phyloP scores from a whole-genome alignment of 2,329 filamentous ascomycete species.

The Juglanconis oblonga region DNA sequence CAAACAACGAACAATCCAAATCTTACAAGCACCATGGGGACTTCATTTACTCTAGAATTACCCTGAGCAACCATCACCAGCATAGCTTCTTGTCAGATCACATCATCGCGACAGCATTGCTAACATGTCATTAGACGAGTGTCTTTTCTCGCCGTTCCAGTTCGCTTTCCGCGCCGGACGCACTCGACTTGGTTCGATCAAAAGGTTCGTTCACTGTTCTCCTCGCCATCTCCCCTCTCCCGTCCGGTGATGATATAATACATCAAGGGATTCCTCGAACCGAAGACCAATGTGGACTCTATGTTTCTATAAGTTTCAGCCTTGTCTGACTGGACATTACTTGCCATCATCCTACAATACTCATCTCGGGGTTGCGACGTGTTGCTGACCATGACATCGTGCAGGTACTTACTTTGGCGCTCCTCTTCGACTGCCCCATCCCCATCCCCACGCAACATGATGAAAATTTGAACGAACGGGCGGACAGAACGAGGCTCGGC shows the following conservation, averaged over 20 bases:
- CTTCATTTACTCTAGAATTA: slow-evolving; percentile 48
- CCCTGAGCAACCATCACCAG: slow-evolving; percentile 47
- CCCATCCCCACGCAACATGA: slow-evolving; percentile 41
- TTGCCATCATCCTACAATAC: slow-evolving; percentile 20
- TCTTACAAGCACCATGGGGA: slow-evolving; percentile 59
- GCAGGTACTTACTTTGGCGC: slow-evolving; percentile 38
- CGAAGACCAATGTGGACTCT: slow-evolving; percentile 62
- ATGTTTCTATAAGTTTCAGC: slow-evolving; percentile 61
- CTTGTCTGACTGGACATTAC: slow-evolving; percentile 59
- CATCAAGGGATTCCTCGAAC: slow-evolving; percentile 68
- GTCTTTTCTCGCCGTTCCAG: slow-evolving; percentile 2
- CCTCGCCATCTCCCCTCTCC: slow-evolving; percentile 7
- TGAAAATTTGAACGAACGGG: slow-evolving; percentile 68
- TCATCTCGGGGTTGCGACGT: slow-evolving; percentile 30
- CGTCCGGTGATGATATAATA: slow-evolving; percentile 56
- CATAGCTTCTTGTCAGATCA: slow-evolving; percentile 1
- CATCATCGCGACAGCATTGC: background rate
- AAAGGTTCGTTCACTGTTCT: slow-evolving; percentile 44
- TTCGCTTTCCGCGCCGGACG: background rate
- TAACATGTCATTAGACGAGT: slow-evolving; percentile 7
- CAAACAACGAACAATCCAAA: slow-evolving; percentile 59
- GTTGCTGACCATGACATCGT: slow-evolving; percentile 19
- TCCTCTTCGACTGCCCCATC: slow-evolving; percentile 19
- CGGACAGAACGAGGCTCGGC: slow-evolving; percentile 60
- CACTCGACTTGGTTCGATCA: slow-evolving; percentile 17